Base-by-base conservation (phyloP, 768 basidiomycete species). In the Phaffia australis region DNA sequence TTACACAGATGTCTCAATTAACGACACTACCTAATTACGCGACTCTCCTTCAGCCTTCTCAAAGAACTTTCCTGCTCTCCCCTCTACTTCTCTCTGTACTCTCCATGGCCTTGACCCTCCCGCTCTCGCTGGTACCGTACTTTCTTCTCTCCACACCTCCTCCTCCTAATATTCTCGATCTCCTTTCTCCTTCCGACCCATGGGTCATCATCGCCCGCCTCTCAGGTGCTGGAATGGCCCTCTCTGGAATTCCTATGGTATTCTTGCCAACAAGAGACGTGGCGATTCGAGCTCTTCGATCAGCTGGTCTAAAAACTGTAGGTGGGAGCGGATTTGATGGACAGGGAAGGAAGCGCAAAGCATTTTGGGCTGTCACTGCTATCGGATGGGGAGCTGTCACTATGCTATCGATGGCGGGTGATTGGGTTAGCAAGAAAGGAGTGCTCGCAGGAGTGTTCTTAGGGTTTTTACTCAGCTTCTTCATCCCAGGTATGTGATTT, bases 111-210 rank as follows among this genome's bases (percentile, higher is more conserved):
- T 59, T 66, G 50, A 27, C 48, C 48, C 65, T 66, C n/a, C 65
- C 65, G 3, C 65, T 66, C 19, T 21, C 65, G 25, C 57, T 66
- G 35, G 56, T 66, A 14, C 65, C 65, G 2, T 66, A 66, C 65
- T 59, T 60, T 29, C 50, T 66, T 48, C 65, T 66, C 42, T 27
- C 47, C 3, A 58, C 57, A 19, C 21, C 42, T 23, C 59, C 49
- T 8, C 63, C 63, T 18, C 57, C 65, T 15, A 60, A 52, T 49
- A 58, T 66, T 35, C 65, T 66, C 21, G 65, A 66, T 30, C 57
- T 59, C 7, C 60, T 66, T 35, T 57, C 65, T 1, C 42, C 48
- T 16, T 52, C 57, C 21, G 59, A 66, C 50, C 58, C 42, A 18
- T 66, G 65, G 65, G 52, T 66, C 57, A 46, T 51, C 16, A n/a